Conservation (phyloP, 139 green algal genomes). For the Dunaliella sp. region DNA sequence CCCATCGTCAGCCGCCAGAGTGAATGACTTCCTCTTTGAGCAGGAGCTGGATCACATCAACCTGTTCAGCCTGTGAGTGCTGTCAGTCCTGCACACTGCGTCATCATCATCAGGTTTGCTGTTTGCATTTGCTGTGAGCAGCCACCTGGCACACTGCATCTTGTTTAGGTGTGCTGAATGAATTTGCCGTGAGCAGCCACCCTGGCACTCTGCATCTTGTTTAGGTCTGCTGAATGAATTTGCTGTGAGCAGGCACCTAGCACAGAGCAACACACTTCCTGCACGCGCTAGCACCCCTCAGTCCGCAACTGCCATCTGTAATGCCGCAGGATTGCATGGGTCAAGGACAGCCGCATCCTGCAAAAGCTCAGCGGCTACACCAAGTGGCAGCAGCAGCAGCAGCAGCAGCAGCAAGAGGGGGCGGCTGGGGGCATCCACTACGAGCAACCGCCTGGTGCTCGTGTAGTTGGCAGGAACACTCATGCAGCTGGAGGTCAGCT, state of each 20-base stretch:
- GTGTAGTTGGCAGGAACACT: not conserved
- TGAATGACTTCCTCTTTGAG: conserved; percentile 17
- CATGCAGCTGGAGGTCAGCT: not conserved
- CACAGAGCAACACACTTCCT: no score
- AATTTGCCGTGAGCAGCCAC: no score
- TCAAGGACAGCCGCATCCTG: conserved; percentile 1
- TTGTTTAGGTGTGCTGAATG: no score
- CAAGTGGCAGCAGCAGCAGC: conserved; percentile 9
- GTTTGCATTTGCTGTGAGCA: no score
- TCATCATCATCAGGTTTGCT: not conserved
- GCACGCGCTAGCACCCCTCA: no score
- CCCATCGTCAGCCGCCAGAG: not conserved
- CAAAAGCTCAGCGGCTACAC: conserved; percentile 6
- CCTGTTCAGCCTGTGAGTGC: conserved; percentile 78
- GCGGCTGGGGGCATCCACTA: not conserved
- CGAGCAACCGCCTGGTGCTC: not conserved
- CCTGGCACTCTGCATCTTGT: no score
- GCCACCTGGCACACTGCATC: no score
- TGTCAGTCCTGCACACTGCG: not conserved
- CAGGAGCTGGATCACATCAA: conserved; percentile 88
- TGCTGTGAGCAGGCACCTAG: no score
- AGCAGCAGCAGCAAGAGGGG: conserved; percentile 13
- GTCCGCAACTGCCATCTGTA: no score
- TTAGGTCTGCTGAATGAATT: no score
- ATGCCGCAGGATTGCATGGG: not conserved